These are phyloP conservation scores for Fraxinus pennsylvanica DNA, from an alignment of 257 asterid genomes.

Conservation along the genomic window DNA sequence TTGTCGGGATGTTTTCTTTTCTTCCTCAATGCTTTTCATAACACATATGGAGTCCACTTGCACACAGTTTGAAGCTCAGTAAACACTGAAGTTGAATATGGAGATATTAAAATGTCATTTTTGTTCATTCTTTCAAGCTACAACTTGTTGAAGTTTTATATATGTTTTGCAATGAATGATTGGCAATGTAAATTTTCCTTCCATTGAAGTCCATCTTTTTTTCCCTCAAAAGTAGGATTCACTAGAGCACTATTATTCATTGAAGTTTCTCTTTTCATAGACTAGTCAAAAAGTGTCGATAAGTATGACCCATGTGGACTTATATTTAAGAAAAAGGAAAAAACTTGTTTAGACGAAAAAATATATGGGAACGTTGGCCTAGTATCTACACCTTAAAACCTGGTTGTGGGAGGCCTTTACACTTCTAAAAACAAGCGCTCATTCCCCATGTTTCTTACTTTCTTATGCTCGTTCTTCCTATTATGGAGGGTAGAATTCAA, in stretches of 20 bases:
- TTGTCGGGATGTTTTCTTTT: slow-evolving; percentile 20
- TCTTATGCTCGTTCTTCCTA: too few species aligned
- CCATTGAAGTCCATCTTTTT: neutral
- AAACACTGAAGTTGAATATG: neutral
- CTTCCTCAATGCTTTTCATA: neutral
- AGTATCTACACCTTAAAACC: too few species aligned
- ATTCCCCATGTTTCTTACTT: too few species aligned
- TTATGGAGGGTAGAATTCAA: too few species aligned
- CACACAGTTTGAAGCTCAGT: neutral
- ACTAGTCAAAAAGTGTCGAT: neutral
- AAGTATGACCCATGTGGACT: neutral
- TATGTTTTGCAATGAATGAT: neutral
- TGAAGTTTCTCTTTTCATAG: neutral
- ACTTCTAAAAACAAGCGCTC: too few species aligned
- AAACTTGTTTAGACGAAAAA: too few species aligned
- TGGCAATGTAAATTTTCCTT: too few species aligned
- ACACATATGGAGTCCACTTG: slow-evolving; percentile 1
- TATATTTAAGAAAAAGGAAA: too few species aligned
- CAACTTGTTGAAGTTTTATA: neutral
- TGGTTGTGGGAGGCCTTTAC: too few species aligned
- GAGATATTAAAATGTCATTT: neutral
- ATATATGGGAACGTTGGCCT: too few species aligned
- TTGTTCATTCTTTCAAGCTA: neutral
- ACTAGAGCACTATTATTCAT: too few species aligned
- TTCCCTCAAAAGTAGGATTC: neutral